A percentile compares a stretch with the other conserved stretches of the same genome.
These are phyloP conservation scores for Wakefieldia striispora DNA, from an alignment of 768 basidiomycete species.

Conservation along the genomic window DNA sequence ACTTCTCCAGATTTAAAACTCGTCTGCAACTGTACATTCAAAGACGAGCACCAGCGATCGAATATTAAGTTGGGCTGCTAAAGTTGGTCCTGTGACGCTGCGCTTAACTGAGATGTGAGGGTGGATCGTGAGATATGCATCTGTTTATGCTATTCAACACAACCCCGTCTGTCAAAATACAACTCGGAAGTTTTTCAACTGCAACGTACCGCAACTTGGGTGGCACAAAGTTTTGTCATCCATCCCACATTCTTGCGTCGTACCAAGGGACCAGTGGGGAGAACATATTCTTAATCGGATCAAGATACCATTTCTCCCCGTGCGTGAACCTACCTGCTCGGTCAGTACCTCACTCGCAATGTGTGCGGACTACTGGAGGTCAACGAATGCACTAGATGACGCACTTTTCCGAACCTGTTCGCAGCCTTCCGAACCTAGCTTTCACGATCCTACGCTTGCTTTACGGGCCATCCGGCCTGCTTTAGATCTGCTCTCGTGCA, in stretches of 20 bases:
- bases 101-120: conserved; percentile 1
- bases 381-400: conserved; percentile 1
- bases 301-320: neutral
- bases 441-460: conserved; percentile 2
- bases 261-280: too few species aligned
- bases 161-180: conserved; percentile 18
- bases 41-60: too few species aligned
- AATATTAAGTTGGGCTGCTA: too few species aligned
- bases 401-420: conserved; percentile 4
- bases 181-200: conserved; percentile 7
- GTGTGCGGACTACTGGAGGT: neutral
- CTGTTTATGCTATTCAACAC: conserved; percentile 11
- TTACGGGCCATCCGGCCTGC: neutral
- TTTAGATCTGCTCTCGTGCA: conserved; percentile 1
- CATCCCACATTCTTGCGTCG: neutral
- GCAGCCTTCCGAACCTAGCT: conserved; percentile 4
- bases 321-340: conserved; percentile 2
- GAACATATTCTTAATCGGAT: too few species aligned
- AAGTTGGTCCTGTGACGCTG: neutral
- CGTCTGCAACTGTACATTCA: too few species aligned
- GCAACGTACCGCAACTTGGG: neutral
- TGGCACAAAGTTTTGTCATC: conserved; percentile 10
- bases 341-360: neutral
- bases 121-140: conserved; percentile 17
- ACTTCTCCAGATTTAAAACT: too few species aligned